These are phyloP conservation scores for Polytrichum commune DNA, from an alignment of 225 moss, liverwort and hornwort species.

Conservation along the genomic window DNA sequence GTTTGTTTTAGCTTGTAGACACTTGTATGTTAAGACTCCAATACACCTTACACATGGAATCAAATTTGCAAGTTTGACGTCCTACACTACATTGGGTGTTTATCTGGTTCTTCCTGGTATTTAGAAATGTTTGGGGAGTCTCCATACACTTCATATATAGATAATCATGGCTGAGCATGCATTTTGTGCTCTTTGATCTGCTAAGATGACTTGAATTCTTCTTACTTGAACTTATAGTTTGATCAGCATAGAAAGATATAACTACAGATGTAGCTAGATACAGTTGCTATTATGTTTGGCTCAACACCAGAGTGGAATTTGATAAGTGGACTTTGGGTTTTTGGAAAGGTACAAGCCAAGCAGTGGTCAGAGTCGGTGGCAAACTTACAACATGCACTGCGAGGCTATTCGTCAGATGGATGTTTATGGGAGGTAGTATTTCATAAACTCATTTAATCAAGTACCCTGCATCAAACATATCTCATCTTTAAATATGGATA, in stretches of 20 bases:
- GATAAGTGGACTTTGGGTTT: constrained; percentile 8
- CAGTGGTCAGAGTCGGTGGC: constrained; percentile 89
- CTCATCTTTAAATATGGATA: no score
- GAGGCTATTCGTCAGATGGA: constrained; percentile 85
- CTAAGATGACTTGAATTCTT: neutral
- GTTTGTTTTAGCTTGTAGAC: no score
- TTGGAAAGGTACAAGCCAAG: constrained; percentile 69
- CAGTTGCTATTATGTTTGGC: no score
- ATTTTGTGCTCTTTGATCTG: neutral
- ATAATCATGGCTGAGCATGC: neutral
- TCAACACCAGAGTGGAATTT: neutral
- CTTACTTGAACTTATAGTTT: no score
- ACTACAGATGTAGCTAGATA: no score
- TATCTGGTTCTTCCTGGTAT: neutral
- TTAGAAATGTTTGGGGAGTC: neutral
- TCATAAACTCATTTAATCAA: neutral
- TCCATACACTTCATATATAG: neutral
- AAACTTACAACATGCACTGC: constrained; percentile 93
- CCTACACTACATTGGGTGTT: no score
- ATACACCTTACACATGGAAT: no score
- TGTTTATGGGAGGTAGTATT: constrained; percentile 78
- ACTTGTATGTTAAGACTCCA: no score
- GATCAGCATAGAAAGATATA: no score
- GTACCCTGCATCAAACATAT: neutral
- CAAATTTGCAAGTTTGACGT: no score